Conservation (phyloP, 805 yeast genomes). For the Candida silvatica region DNA sequence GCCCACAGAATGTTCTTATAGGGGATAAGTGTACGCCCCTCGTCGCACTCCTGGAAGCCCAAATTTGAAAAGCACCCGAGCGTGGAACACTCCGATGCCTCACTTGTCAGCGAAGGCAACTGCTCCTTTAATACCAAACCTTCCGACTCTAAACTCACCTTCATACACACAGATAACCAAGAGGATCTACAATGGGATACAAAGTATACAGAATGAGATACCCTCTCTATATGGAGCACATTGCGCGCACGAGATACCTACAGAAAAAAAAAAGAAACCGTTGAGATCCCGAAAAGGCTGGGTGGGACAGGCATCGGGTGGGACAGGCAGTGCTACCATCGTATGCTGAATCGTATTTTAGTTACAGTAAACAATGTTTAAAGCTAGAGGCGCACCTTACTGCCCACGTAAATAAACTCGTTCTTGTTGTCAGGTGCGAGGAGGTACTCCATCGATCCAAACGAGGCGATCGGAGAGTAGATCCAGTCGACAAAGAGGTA, state of each 20-base stretch:
- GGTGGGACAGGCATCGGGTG: too few species aligned
- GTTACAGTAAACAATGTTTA: too few species aligned
- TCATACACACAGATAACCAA: neutral
- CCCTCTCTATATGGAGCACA: too few species aligned
- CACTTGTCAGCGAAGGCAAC: too few species aligned
- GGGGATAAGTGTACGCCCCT: slow-evolving; percentile 10
- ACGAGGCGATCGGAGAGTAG: slow-evolving; percentile 1
- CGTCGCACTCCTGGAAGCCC: neutral
- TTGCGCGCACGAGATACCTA: neutral
- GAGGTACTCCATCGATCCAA: slow-evolving; percentile 3
- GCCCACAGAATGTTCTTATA: slow-evolving; percentile 20
- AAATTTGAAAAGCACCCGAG: too few species aligned
- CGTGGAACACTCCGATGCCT: too few species aligned
- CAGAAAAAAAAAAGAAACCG: neutral
- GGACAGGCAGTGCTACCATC: too few species aligned
- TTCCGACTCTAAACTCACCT: neutral
- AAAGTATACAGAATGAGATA: too few species aligned
- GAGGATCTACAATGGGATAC: too few species aligned
- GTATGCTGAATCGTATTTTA: too few species aligned
- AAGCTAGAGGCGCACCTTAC: slow-evolving; percentile 1
- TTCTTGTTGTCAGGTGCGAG: neutral
- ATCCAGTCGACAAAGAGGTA: slow-evolving; percentile 1
- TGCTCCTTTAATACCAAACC: neutral
- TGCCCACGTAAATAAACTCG: slow-evolving; percentile 2
- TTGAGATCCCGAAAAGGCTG: too few species aligned